Evolutionary conservation across 805 yeast genomes (phyloP), one percentile per base, ranked within the genome.

Genomic region (Wickerhamomyces subpelliculosus): DNA sequence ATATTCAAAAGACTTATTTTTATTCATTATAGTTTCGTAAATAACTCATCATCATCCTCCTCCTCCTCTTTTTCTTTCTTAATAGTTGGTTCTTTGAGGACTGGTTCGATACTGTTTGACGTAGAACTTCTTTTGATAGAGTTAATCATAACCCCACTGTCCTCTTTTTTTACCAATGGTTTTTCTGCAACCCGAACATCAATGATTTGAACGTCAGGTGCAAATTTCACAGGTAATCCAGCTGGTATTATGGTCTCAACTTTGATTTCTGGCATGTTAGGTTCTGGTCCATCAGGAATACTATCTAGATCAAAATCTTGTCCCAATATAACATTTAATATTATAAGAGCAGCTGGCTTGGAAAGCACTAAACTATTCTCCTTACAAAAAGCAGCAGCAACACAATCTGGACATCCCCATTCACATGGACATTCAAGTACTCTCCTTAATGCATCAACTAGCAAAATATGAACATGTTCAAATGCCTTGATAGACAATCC

Each of bases 331-430:
- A 67, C 53, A 13, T 80, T 78, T 13, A 89, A 50, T 7, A 90
- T 75, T 2, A 90, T 68, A 12, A 73, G 61, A 0, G 96, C 87
- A 0, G 93, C 97, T 11, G 84, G 81, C 51, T 90, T 93, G 0
- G 97, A 87, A 45, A 90, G 63, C 7, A 93, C 97, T 38, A 82
- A 62, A 52, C 82, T 78, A 47, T 73, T 73, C 58, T 93, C 98
- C 39, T 78, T 76, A 61, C 98, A 93, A 37, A 73, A 75, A 0
- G 84, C 64, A 1, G 85, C 82, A 3, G 93, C 84, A n/a, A 88
- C 82, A 64, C 98, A 93, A 33, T 77, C 74, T 0, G 94, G 94
- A 51, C 75, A 70, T 5, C 75, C 75, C 71, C 81, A 76, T 6
- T 79, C 79, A 58, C 85, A 78, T 1, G 68, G 68, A 56, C 99